These are phyloP conservation scores for Solanum paucissectum DNA, from an alignment of 257 asterid species.

Conservation along the genomic window DNA sequence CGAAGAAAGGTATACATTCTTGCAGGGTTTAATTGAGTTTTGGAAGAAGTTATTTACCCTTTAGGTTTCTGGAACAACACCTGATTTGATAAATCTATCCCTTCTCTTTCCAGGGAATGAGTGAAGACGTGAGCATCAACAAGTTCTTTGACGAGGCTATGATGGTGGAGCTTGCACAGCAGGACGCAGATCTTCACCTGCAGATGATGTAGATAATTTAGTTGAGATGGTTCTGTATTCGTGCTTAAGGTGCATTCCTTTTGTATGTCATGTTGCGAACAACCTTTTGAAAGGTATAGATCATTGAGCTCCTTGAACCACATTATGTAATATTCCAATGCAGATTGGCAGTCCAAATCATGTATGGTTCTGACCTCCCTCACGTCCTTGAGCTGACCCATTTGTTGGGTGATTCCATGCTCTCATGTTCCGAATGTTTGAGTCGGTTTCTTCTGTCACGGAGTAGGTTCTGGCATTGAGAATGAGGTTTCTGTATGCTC, in stretches of 20 bases:
- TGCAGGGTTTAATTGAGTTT: not conserved
- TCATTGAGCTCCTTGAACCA: not conserved
- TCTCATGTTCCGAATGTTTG: not conserved
- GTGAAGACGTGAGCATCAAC: constrained; percentile 86
- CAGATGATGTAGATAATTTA: constrained; percentile 38
- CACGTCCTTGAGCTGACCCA: not conserved
- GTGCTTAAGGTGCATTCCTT: not conserved
- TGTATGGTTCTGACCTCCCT: not conserved
- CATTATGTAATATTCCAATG: not conserved
- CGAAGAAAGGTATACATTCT: constrained; percentile 72
- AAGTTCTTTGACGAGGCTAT: constrained; percentile 94
- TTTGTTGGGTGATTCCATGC: not conserved
- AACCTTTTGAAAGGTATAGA: not conserved
- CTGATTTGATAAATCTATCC: not conserved
- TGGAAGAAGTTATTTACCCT: not conserved
- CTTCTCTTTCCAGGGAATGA: constrained; percentile 65
- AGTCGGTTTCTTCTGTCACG: not conserved
- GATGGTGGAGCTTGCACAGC: constrained; percentile 93
- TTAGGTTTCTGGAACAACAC: not conserved
- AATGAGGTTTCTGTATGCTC: not conserved
- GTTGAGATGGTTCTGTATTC: not conserved
- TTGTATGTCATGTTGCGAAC: not conserved
- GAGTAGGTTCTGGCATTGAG: not conserved
- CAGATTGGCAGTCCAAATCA: not conserved
- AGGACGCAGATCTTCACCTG: constrained; percentile 81